These are phyloP conservation scores for Yarrowia yakushimensis DNA, from an alignment of 805 yeast species.

Conservation along the genomic window DNA sequence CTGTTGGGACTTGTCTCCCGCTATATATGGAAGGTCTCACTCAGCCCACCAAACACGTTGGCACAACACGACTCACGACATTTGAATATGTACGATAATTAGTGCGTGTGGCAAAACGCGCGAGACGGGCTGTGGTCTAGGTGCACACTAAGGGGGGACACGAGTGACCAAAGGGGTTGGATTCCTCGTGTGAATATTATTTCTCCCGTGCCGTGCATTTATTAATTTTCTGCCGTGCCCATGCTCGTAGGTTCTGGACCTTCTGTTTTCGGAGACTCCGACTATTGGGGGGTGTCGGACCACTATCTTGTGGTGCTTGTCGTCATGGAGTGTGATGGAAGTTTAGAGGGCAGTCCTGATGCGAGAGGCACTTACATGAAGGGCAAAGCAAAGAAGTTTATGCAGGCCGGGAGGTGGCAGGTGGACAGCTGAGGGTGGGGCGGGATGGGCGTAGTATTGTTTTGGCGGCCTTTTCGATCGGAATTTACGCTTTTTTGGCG, in stretches of 20 bases:
- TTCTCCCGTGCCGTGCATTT: background rate
- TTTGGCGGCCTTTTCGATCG: background rate
- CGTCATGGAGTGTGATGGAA: conserved; percentile 24
- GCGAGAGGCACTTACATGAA: conserved; percentile 16
- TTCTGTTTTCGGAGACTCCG: background rate
- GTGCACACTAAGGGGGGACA: no score
- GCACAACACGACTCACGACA: conserved; percentile 14
- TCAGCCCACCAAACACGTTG: conserved; percentile 14
- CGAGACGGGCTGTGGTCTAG: background rate
- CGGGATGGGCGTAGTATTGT: background rate
- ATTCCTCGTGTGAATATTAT: background rate
- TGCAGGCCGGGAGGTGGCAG: background rate
- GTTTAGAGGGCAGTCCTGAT: conserved; percentile 22
- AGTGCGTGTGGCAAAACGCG: background rate
- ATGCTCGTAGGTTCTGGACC: background rate
- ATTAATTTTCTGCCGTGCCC: background rate
- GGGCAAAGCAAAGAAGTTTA: conserved; percentile 19
- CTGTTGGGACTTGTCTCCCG: background rate
- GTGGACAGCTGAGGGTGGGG: background rate
- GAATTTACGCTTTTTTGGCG: no score
- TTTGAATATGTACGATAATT: background rate
- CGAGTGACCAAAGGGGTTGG: no score
- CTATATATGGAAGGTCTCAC: background rate
- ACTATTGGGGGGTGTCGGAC: no score
- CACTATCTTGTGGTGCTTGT: background rate